Base-by-base conservation (phyloP, 208 protist genomes). In the Wallacemonas sp. region DNA sequence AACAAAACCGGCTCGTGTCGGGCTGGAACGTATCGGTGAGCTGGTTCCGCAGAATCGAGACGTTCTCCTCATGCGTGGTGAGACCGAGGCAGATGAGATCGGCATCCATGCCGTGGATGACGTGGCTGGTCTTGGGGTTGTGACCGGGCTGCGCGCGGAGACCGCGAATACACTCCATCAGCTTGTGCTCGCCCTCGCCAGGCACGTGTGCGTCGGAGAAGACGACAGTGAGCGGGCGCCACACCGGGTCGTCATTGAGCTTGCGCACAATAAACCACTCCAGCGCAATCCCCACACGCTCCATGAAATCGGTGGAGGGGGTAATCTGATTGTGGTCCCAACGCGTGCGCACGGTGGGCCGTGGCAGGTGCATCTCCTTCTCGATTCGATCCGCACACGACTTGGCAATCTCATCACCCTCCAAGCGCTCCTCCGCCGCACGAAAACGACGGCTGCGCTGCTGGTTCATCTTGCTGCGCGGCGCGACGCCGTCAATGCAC, bases 381-480 rank as follows among this genome's bases (percentile, higher is more conserved):
- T 82, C 75, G 27, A 91, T 81, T 45, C 70, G 49, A 42, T 92
- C 75, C 1, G 81, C 77, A 36, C 90, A 89, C 21, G 74, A 44
- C 54, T 77, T 62, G n/a, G 95, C 83, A 38, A 96, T 68, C 21
- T 54, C 68, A 53, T 90, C 74, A 63, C 84, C 87, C 82, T 98
- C 80, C 56, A 82, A 33, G 4, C 68, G 72, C 58, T 99, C 97
- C 60, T 98, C 78, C 3, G 94, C 97, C 2, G 98, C 80, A 30
- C 91, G 82, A 80, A 99, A 99, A 33, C 99, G 90, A 22, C 99
- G 87, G 30, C 88, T 90, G 63, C 99, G 90, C 84, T 99, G 99
- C 82, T 99, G 98, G 71, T 99, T 99, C 97, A 99, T 99, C 70
- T 99, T 99, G 51, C 99, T 99, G 19, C 98, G 84, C 33, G 98